These are phyloP conservation scores for Cyberlindnera euphorbiiphila DNA, from an alignment of 805 yeast genomes.

Conservation along the genomic window DNA sequence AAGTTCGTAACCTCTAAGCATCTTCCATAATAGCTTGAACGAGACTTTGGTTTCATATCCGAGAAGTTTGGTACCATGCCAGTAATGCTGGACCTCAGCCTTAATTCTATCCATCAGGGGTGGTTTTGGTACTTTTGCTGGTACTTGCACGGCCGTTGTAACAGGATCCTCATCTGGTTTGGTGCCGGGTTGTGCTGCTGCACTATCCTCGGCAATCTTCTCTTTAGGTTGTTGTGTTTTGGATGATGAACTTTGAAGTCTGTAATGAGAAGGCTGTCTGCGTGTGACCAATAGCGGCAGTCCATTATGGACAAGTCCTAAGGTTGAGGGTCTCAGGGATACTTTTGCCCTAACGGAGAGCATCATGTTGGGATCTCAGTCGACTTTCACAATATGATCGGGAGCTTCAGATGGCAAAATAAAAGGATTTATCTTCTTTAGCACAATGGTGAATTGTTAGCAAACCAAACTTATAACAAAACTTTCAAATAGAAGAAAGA, in stretches of 20 bases:
- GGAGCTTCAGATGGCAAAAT: no score
- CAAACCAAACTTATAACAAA: no score
- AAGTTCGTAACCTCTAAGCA: slow-evolving; percentile 86
- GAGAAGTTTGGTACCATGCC: slow-evolving; percentile 92
- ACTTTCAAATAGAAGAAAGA: background rate
- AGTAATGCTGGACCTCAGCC: slow-evolving; percentile 85
- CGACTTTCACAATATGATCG: no score
- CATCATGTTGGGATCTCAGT: background rate
- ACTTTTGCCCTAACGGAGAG: background rate
- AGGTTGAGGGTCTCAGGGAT: background rate
- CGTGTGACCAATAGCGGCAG: background rate
- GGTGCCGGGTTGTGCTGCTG: background rate
- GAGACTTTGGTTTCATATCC: slow-evolving; percentile 89
- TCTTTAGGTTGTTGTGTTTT: no score
- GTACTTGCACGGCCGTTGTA: background rate
- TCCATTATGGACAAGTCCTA: background rate
- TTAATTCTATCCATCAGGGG: slow-evolving; percentile 81
- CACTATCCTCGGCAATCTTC: no score
- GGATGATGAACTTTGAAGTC: background rate
- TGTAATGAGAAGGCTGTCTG: background rate
- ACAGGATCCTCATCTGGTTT: background rate
- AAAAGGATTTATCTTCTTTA: background rate
- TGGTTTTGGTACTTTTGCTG: slow-evolving; percentile 37
- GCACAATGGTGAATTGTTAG: no score
- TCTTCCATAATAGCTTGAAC: slow-evolving; percentile 70